Evolutionary conservation across 2,329 filamentous ascomycete species (phyloP).

Genomic region (Corinectria fuckeliana): DNA sequence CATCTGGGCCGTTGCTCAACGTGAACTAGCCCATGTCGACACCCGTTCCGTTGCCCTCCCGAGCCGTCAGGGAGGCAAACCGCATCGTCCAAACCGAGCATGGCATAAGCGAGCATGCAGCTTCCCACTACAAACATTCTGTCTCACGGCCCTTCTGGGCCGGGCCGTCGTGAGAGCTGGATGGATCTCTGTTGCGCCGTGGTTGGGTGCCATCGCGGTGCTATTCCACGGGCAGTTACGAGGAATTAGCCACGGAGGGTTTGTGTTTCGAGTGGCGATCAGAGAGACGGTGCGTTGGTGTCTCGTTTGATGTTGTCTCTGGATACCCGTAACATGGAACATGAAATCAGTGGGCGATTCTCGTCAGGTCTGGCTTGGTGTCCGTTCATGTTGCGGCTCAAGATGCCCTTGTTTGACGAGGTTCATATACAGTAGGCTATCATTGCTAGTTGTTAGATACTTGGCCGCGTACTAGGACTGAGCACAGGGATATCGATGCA

Average conservation of each 20-base stretch:
- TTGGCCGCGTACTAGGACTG: background rate
- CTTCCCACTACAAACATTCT: constrained; percentile 14
- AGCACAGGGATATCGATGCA: background rate
- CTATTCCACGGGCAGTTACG: background rate
- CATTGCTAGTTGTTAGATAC: background rate
- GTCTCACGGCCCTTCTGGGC: constrained; percentile 2
- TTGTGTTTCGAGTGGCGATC: background rate
- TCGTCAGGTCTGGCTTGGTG: background rate
- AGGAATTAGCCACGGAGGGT: background rate
- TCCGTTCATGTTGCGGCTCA: background rate
- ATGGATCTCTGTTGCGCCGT: background rate
- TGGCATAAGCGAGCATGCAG: constrained; percentile 31
- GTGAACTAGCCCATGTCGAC: constrained; percentile 28
- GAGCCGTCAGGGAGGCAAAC: constrained; percentile 23
- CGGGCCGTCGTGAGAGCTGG: background rate
- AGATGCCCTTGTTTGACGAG: background rate
- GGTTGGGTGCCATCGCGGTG: too few species aligned
- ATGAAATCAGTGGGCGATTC: background rate
- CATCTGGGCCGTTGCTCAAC: constrained; percentile 26
- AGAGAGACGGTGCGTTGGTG: background rate
- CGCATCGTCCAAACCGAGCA: constrained; percentile 19
- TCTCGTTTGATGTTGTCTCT: background rate
- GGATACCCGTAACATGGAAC: background rate
- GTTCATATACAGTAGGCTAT: background rate
- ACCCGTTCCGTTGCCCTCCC: constrained; percentile 2